Conservation (phyloP, 169 alveolate species). For the Babesia sp. region DNA sequence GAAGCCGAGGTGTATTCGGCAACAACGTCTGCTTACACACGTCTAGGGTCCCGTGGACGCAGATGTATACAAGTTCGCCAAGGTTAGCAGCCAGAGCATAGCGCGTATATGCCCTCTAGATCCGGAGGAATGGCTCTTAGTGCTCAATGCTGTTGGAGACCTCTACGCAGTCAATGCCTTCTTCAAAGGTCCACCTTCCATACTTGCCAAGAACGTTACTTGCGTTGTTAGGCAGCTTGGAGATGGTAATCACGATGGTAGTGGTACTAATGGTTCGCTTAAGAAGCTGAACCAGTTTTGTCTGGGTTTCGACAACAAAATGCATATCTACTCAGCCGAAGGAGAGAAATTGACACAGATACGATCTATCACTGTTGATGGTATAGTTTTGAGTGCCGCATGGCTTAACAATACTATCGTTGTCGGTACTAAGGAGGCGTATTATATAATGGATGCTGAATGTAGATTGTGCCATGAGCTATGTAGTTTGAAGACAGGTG, state of each 20-base stretch:
- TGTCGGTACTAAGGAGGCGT: slow-evolving; percentile 43
- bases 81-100: slow-evolving; percentile 34
- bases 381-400: slow-evolving; percentile 20
- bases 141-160: slow-evolving; percentile 56
- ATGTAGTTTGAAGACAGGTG: slow-evolving; percentile 26
- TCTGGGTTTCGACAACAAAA: slow-evolving; percentile 38
- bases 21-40: not conserved
- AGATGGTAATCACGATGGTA: not conserved
- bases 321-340: slow-evolving; percentile 42
- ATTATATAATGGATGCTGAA: slow-evolving; percentile 36
- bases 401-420: slow-evolving; percentile 61
- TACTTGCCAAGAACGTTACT: slow-evolving; percentile 41
- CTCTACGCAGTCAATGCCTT: slow-evolving; percentile 36
- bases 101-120: slow-evolving; percentile 55
- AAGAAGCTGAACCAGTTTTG: slow-evolving; percentile 39
- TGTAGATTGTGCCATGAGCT: slow-evolving; percentile 43
- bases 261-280: slow-evolving; percentile 2
- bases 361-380: slow-evolving; percentile 39
- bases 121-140: slow-evolving; percentile 57
- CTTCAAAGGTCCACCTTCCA: slow-evolving; percentile 29
- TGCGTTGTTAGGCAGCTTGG: slow-evolving; percentile 42
- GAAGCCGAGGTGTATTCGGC: not conserved
- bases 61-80: slow-evolving; percentile 24
- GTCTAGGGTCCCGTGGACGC: slow-evolving; percentile 59
- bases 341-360: slow-evolving; percentile 35